Conservation (phyloP, 2,329 filamentous ascomycete genomes). For the Colletotrichum abscissum region DNA sequence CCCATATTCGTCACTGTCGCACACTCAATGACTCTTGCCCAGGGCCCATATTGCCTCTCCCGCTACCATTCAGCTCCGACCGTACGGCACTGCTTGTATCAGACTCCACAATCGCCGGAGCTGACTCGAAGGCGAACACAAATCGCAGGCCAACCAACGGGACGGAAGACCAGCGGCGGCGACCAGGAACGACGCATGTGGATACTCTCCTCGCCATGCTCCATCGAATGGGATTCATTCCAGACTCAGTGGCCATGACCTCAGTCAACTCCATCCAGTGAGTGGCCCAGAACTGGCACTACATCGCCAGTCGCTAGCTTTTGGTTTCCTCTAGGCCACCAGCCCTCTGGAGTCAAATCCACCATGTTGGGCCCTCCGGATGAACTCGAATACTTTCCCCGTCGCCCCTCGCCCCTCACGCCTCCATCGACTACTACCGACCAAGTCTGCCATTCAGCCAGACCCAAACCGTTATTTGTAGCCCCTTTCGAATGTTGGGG, state of each 20-base stretch:
- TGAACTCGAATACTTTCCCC: constrained; percentile 19
- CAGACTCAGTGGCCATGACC: constrained; percentile 17
- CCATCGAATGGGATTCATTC: constrained; percentile 31
- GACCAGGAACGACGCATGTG: constrained; percentile 4
- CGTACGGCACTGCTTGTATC: constrained; percentile 7
- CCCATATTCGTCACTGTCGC: background rate
- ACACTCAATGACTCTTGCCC: background rate
- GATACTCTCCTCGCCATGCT: background rate
- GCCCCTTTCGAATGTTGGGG: background rate
- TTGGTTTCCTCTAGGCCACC: background rate
- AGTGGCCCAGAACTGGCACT: constrained; percentile 14
- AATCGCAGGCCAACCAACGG: constrained; percentile 1
- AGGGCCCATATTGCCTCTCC: background rate
- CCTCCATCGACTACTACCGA: constrained; percentile 12
- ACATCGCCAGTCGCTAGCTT: background rate
- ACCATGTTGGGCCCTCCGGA: constrained; percentile 17
- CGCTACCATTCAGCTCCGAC: constrained; percentile 3
- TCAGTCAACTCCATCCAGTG: constrained; percentile 6
- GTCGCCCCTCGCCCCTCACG: constrained; percentile 3
- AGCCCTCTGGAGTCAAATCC: constrained; percentile 23
- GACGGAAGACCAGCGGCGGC: constrained; percentile 14
- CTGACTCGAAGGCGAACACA: constrained; percentile 15
- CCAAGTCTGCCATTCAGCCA: background rate
- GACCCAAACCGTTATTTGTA: background rate
- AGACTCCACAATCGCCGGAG: background rate